phyloP scores from a whole-genome alignment of 2,329 filamentous ascomycete genomes.

The Rosellinia necatrix region DNA sequence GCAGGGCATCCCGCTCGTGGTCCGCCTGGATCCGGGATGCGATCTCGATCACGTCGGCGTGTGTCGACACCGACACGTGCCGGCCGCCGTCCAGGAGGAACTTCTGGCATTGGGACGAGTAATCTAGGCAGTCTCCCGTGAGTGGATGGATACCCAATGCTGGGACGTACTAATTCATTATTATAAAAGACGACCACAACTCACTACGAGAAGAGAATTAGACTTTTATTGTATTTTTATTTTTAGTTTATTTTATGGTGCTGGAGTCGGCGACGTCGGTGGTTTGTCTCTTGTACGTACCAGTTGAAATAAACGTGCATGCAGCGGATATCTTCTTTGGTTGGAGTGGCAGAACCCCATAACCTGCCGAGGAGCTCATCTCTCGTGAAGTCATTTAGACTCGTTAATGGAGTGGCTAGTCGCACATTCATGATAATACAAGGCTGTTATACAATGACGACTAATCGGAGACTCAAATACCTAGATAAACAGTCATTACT shows the following conservation, averaged over 20 bases:
- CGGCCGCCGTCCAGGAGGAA: constrained; percentile 25
- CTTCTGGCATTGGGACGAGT: constrained; percentile 22
- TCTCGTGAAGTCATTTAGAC: constrained; percentile 7
- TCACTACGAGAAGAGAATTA: constrained; percentile 11
- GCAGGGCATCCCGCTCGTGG: constrained; percentile 5
- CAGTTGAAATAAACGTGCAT: constrained; percentile 26
- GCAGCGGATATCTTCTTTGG: constrained; percentile 12
- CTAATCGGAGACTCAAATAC: background rate
- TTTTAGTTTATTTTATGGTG: no score
- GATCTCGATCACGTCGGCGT: constrained; percentile 22
- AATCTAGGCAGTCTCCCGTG: no score
- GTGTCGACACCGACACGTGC: constrained; percentile 25
- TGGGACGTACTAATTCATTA: no score
- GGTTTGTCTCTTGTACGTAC: constrained; percentile 13
- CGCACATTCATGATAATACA: constrained; percentile 2
- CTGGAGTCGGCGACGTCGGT: no score
- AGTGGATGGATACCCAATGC: no score
- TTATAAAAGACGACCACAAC: no score
- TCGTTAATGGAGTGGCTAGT: constrained; percentile 8
- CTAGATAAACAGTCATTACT: background rate
- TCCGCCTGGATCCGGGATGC: constrained; percentile 9
- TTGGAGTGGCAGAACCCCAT: constrained; percentile 20
- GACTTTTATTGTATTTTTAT: no score
- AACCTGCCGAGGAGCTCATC: constrained; percentile 17
- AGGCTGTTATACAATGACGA: background rate